Base-by-base conservation (phyloP, 441 rosid genomes). In the Arabidopsis lyrata region DNA sequence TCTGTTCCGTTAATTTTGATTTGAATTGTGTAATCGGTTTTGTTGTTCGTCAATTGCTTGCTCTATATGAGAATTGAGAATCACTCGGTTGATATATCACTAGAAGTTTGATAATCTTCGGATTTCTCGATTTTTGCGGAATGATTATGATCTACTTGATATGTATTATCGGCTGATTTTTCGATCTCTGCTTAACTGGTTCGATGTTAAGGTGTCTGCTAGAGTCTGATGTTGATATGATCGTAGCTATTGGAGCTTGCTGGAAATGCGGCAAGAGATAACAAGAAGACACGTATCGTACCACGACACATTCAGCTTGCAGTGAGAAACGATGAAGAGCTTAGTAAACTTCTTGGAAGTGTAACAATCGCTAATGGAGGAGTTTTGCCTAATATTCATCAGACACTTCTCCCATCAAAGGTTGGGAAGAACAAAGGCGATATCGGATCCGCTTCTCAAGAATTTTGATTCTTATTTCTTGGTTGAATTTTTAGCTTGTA, bases 281-380 rank as follows among this genome's bases (percentile, higher is more conserved):
- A 87, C 82, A 87, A 87, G 81, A 87, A 87, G 84, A 83, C 80
- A 7, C 75, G 88, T 11, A 87, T 87, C 0, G 55, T 82, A 24
- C 90, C 90, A 1, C 78, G 92, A 70, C 90, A 87, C 53, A 83
- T 87, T 54, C 92, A 87, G 18, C 74, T 87, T 12, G 91, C 89
- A 0, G 89, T 85, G 27, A 80, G 85, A 45, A 87, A 85, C 10
- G 87, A 87, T n/a, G 86, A 87, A 63, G 88, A 87, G 18, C 72
- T 87, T 5, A 83, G 88, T 74, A 88, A 84, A 49, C 79, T 87
- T 45, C 63, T 87, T 47, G 92, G 92, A 5, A 16, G 66, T 32
- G 90, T 84, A 12, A 88, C 90, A 0, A 84, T 88, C 22, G 88
- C 92, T 1, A 86, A 79, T 48, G 92, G 87, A 6, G 90, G 90